Conservation (phyloP, 495 filamentous ascomycete genomes). For the Lepraria neglecta region DNA sequence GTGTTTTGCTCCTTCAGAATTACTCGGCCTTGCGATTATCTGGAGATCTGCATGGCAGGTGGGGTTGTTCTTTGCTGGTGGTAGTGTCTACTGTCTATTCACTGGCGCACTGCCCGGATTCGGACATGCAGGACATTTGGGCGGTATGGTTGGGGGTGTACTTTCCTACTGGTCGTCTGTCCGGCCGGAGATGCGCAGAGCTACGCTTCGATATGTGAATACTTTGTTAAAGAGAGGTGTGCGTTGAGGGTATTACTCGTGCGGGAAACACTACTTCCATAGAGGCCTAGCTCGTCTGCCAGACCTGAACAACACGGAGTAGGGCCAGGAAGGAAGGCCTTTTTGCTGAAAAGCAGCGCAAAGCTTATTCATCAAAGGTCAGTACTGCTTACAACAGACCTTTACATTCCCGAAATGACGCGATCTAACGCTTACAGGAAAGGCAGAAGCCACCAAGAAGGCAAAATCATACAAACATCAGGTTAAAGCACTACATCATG, state of each 20-base stretch:
- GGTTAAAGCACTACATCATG: not conserved
- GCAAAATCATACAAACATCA: no score
- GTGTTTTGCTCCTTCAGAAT: not conserved
- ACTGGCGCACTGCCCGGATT: not conserved
- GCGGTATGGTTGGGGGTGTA: slow-evolving; percentile 14
- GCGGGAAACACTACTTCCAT: no score
- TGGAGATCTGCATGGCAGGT: no score
- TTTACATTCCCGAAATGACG: no score
- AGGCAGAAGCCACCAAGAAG: no score
- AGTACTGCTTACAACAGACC: no score
- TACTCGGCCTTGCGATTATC: not conserved
- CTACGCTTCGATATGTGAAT: not conserved
- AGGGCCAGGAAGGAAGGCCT: no score
- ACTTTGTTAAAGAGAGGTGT: not conserved
- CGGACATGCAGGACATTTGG: slow-evolving; percentile 22
- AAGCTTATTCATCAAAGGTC: no score
- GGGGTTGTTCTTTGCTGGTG: not conserved
- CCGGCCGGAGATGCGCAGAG: not conserved
- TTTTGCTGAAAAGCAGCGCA: no score
- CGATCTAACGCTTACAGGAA: no score
- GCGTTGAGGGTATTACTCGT: not conserved
- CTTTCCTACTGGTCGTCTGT: not conserved
- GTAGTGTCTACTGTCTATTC: slow-evolving; percentile 5
- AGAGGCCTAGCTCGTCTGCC: no score
- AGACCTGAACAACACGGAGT: no score